Conservation (phyloP, 257 asterid genomes). For the Solanum pimpinellifolium region DNA sequence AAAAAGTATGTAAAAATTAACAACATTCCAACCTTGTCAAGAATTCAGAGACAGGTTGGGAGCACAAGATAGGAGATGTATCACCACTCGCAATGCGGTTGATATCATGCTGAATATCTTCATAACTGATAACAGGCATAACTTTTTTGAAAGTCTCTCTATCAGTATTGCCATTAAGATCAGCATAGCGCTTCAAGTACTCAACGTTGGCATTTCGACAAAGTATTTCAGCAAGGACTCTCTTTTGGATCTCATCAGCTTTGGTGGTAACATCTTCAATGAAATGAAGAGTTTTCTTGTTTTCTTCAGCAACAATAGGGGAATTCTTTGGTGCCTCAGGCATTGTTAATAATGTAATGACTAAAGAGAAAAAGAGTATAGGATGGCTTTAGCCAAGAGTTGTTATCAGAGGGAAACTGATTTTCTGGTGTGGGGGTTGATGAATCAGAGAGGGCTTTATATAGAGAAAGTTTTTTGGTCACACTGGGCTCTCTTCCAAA, state of each 20-base stretch:
- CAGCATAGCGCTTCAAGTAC: slow-evolving; percentile 13
- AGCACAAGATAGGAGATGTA: slow-evolving; percentile 17
- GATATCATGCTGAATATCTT: slow-evolving; percentile 8
- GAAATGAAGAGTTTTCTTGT: slow-evolving; percentile 15
- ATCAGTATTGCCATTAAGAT: slow-evolving; percentile 11
- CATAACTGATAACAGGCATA: neutral
- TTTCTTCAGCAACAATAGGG: neutral
- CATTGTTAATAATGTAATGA: neutral
- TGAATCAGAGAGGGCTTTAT: neutral
- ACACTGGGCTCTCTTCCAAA: neutral
- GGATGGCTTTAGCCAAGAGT: neutral
- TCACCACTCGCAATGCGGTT: slow-evolving; percentile 22
- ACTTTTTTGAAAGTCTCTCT: neutral
- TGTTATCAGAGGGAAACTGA: neutral
- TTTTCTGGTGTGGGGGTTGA: neutral
- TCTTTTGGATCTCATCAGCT: slow-evolving; percentile 13
- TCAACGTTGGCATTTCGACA: slow-evolving; percentile 12
- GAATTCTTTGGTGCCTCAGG: slow-evolving; percentile 10
- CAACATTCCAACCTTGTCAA: slow-evolving; percentile 8
- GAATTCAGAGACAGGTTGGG: slow-evolving; percentile 23
- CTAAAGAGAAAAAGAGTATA: neutral
- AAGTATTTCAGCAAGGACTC: slow-evolving; percentile 19
- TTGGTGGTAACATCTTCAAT: slow-evolving; percentile 17
- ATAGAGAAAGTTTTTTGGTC: neutral
- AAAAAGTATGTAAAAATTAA: neutral